These are phyloP conservation scores for Raphanus raphanistrum DNA, from an alignment of 345 rosid genomes.

Conservation along the genomic window DNA sequence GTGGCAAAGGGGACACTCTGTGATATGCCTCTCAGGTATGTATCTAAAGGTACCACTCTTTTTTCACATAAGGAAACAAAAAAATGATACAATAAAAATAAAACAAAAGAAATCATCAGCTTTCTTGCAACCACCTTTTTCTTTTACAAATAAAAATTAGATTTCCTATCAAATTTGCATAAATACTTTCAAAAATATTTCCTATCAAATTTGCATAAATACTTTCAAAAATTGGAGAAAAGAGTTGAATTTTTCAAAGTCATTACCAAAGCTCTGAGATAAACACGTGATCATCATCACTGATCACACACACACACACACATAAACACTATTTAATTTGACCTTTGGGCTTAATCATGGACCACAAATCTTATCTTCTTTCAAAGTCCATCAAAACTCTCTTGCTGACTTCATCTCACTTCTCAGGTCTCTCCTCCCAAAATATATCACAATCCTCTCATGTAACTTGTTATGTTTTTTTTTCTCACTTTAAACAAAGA, in stretches of 20 bases:
- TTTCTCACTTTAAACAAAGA: constrained; percentile 9
- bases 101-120: neutral
- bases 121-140: neutral
- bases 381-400: neutral
- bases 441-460: constrained; percentile 31
- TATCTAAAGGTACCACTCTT: neutral
- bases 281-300: constrained; percentile 30
- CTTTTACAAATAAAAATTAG: neutral
- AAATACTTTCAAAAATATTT: neutral
- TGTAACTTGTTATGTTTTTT: constrained; percentile 31
- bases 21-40: neutral
- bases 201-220: neutral
- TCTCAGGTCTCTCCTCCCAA: constrained; percentile 30
- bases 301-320: constrained; percentile 8
- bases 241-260: constrained; percentile 21
- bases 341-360: constrained; percentile 28
- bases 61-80: neutral
- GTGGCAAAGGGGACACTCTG: neutral
- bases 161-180: neutral
- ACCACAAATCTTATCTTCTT: constrained; percentile 38
- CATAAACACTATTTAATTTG: neutral
- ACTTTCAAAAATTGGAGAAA: neutral
- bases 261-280: constrained; percentile 28
- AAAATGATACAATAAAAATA: neutral
- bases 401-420: constrained; percentile 23